phyloP scores from a whole-genome alignment of 148 eudicot genomes.

The Cornus florida region DNA sequence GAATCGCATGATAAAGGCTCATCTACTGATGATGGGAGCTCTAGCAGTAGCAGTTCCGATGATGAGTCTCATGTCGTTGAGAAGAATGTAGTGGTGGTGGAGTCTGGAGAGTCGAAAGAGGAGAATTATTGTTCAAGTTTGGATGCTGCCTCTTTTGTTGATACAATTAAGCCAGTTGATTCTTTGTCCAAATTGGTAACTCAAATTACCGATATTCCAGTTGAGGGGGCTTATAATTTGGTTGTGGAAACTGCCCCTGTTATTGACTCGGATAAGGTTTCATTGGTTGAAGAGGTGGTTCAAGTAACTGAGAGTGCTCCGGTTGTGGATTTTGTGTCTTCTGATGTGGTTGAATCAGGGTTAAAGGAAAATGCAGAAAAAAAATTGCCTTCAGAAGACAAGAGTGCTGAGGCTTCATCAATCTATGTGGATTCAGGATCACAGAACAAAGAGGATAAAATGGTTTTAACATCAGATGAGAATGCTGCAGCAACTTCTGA shows the following conservation, averaged over 20 bases:
- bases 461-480: constrained; percentile 16
- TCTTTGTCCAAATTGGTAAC: constrained; percentile 21
- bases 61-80: constrained; percentile 20
- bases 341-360: constrained; percentile 26
- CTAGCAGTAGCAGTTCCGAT: constrained; percentile 26
- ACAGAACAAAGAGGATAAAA: constrained; percentile 23
- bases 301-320: constrained; percentile 22
- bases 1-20: constrained; percentile 11
- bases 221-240: constrained; percentile 10
- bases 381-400: constrained; percentile 19
- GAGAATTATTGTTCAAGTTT: constrained; percentile 5
- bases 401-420: constrained; percentile 22
- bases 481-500: constrained; percentile 2
- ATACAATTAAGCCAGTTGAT: constrained; percentile 40
- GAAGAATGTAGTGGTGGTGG: constrained; percentile 18
- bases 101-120: constrained; percentile 10
- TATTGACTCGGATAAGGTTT: constrained; percentile 36
- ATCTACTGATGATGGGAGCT: constrained; percentile 12
- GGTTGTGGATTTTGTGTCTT: constrained; percentile 14
- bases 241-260: constrained; percentile 9
- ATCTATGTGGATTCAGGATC: constrained; percentile 15
- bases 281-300: constrained; percentile 19
- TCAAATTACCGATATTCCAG: constrained; percentile 22
- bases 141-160: constrained; percentile 17
- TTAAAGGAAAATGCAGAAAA: constrained; percentile 29